Percentiles rank a stretch among this genome's conserved stretches.
phyloP scores from a whole-genome alignment of 108 stramenopile genomes.

The Skeletonema menzelii region DNA sequence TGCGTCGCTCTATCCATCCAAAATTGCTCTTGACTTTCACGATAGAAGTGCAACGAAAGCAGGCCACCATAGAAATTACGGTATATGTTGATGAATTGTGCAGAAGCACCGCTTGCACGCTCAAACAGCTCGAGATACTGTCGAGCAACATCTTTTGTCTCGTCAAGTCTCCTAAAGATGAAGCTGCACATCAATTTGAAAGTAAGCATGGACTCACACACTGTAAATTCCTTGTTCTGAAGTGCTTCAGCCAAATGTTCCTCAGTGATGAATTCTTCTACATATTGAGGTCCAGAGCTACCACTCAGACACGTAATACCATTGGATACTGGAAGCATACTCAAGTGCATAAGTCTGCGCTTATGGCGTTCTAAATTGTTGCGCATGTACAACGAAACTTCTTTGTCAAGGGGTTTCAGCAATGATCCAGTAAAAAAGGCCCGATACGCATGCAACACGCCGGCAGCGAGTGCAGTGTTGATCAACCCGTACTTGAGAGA shows the following conservation, averaged over 20 bases:
- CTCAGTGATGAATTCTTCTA: neutral
- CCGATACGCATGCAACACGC: neutral
- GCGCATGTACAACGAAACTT: constrained; percentile 2
- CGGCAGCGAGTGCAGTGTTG: neutral
- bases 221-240: neutral
- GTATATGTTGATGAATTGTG: constrained; percentile 10
- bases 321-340: neutral
- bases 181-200: constrained; percentile 8
- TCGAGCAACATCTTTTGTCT: neutral
- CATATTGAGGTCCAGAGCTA: neutral
- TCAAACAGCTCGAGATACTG: constrained; percentile 8
- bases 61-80: constrained; percentile 1
- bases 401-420: neutral
- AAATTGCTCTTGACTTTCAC: neutral
- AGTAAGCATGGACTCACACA: constrained; percentile 1
- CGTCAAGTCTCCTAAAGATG: constrained; percentile 4
- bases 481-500: neutral
- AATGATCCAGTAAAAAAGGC: constrained; percentile 3
- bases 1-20: constrained; percentile 4
- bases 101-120: neutral
- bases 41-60: constrained; percentile 9
- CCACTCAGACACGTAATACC: neutral
- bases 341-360: neutral
- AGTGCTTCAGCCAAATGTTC: neutral
- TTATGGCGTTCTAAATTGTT: neutral